Evolutionary conservation across 1,284 basidiomycete genomes (phyloP), one percentile per base, ranked within the genome.

Genomic region (Boletellus sp.): DNA sequence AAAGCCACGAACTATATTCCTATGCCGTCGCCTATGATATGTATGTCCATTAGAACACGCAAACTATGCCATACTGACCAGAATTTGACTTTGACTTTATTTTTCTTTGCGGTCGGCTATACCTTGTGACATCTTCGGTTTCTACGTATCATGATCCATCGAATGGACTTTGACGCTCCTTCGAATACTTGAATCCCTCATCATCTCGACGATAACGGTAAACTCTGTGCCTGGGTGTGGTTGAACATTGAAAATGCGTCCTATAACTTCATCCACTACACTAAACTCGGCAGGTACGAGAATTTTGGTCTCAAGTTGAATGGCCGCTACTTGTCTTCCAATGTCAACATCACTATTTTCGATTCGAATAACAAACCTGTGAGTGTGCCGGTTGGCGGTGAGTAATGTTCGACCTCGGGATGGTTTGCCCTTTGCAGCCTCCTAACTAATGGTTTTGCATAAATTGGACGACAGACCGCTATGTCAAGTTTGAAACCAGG

Each of bases 1-100:
- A 47, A 42, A 86, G 85, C 62, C 92, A 95, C 62, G 93, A 95
- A 70, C 71, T 95, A 32, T 95, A 94, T 70, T 76, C 82, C 55
- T 93, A 92, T 64, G 77, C 73, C 5, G 81, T 89, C 61, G 81
- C 91, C 0, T 76, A 83, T 42, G 89, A 92, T 67, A 87, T 91
- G 80, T 86, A 68, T 52, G 75, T 69, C 18, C 30, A 15, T 19
- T 39, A 12, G 41, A 42, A 40, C 30, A 15, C 12, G 22, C 21
- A 41, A 5, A 11, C 16, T 44, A 18, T 18, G 5, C 4, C 24
- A 26, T 22, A 13, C 60, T 66, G 24, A 66, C 37, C 16, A 16
- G 5, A 19, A 16, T 5, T n/a, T 6, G 1, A 33, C 32, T 15
- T 38, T 33, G 1, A 33, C 32, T 15, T 38, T 33, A 1, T 16